These are phyloP conservation scores for Austroboletus niveus DNA, from an alignment of 1,284 basidiomycete species.

Conservation along the genomic window DNA sequence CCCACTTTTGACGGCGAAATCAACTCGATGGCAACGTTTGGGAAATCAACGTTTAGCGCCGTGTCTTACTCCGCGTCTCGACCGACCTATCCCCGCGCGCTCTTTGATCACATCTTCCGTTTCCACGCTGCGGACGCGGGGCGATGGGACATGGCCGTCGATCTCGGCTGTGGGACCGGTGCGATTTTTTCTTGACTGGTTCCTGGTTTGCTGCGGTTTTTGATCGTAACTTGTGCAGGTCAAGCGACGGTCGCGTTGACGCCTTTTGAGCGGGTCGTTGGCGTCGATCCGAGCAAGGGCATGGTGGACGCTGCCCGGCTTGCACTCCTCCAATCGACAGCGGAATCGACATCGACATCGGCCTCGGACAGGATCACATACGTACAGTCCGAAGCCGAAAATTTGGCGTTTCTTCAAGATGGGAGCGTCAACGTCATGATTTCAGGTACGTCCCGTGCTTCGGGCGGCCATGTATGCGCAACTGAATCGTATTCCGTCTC, in stretches of 20 bases:
- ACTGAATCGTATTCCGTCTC: too few relatives aligned
- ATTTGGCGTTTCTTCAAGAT: slow-evolving; percentile 51
- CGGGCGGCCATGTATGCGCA: too few relatives aligned
- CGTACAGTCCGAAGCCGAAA: slow-evolving; percentile 54
- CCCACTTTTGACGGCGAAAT: neutral
- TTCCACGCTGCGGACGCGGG: slow-evolving; percentile 44
- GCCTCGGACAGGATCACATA: slow-evolving; percentile 35
- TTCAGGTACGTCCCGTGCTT: slow-evolving; percentile 49
- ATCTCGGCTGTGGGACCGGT: slow-evolving; percentile 86
- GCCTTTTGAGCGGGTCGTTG: slow-evolving; percentile 62
- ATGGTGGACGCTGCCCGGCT: slow-evolving; percentile 70
- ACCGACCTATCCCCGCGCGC: too few relatives aligned
- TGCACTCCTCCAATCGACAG: slow-evolving; percentile 20
- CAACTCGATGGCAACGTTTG: slow-evolving; percentile 62
- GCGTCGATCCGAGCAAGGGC: slow-evolving; percentile 68
- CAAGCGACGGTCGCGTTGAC: slow-evolving; percentile 67
- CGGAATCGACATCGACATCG: neutral
- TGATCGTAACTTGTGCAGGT: slow-evolving; percentile 35
- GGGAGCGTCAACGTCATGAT: slow-evolving; percentile 72
- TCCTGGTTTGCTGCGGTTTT: too few relatives aligned
- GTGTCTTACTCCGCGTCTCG: slow-evolving; percentile 62
- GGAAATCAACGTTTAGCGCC: slow-evolving; percentile 61
- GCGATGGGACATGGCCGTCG: slow-evolving; percentile 58
- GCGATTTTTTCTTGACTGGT: slow-evolving; percentile 17
- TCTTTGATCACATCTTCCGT: slow-evolving; percentile 45